Evolutionary conservation across 2,329 filamentous ascomycete species (phyloP).

Genomic region (Paramyrothecium sp.): DNA sequence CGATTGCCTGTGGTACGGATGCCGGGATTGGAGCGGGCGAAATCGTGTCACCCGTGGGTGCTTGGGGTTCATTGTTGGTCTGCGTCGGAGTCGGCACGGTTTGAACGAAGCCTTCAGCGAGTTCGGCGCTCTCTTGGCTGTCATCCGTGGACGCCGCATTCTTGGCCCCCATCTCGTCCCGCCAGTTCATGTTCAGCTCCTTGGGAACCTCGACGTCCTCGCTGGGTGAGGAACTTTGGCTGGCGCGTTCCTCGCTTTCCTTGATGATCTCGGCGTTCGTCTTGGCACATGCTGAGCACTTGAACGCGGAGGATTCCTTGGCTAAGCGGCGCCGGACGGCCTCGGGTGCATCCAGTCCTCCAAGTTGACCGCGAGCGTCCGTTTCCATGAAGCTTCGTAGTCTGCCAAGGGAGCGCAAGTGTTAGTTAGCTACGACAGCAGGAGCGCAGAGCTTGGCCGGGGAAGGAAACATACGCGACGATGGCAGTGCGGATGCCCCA

Average conservation of each 20-base stretch:
- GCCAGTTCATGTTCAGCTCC: conserved; percentile 66
- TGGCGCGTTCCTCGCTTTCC: conserved; percentile 63
- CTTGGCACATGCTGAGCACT: conserved; percentile 68
- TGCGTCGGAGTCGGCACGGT: conserved; percentile 33
- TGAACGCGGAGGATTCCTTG: conserved; percentile 61
- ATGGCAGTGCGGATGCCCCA: conserved; percentile 95
- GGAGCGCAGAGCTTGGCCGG: not conserved
- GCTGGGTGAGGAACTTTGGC: conserved; percentile 26
- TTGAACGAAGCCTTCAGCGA: conserved; percentile 58
- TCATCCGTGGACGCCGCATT: conserved; percentile 18
- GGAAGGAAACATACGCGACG: conserved; percentile 44
- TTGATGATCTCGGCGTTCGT: conserved; percentile 72
- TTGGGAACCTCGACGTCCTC: conserved; percentile 49
- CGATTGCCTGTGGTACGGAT: too few relatives aligned
- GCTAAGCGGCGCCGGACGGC: conserved; percentile 69
- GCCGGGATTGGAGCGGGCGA: not conserved
- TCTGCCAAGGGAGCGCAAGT: conserved; percentile 17
- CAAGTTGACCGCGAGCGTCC: conserved; percentile 82
- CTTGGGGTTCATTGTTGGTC: not conserved
- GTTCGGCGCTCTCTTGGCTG: conserved; percentile 42
- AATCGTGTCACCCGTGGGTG: not conserved
- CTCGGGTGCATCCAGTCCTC: conserved; percentile 77
- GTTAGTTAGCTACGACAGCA: not conserved
- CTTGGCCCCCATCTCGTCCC: conserved; percentile 62
- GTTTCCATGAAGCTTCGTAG: conserved; percentile 93